Conservation (phyloP, 2,329 filamentous ascomycete genomes). For the Westerdykella sp. region DNA sequence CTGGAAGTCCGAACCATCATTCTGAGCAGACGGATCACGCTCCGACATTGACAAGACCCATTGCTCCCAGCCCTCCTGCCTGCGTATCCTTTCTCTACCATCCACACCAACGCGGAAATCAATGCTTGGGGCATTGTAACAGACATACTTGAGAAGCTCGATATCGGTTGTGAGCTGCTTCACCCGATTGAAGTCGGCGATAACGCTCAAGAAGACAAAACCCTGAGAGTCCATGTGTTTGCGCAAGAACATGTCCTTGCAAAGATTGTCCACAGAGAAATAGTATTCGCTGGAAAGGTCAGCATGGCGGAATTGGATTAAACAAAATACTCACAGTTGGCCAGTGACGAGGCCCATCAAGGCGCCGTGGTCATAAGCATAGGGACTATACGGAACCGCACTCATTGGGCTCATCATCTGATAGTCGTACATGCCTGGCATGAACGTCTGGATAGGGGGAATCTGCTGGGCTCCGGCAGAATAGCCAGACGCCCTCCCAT, state of each 20-base stretch:
- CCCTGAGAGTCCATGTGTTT: slow-evolving; percentile 93
- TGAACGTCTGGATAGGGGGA: slow-evolving; percentile 44
- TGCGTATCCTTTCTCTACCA: slow-evolving; percentile 70
- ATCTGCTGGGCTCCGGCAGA: slow-evolving; percentile 34
- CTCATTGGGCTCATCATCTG: slow-evolving; percentile 51
- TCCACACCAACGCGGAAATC: slow-evolving; percentile 73
- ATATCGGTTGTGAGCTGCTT: slow-evolving; percentile 65
- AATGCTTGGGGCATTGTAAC: slow-evolving; percentile 63
- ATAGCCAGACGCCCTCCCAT: slow-evolving; percentile 37
- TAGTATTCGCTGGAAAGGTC: slow-evolving; percentile 73
- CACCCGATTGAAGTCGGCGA: slow-evolving; percentile 82
- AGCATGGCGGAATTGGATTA: slow-evolving; percentile 11
- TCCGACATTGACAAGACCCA: slow-evolving; percentile 69
- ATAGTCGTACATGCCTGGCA: slow-evolving; percentile 54
- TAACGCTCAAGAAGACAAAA: slow-evolving; percentile 73
- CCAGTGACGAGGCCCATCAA: slow-evolving; percentile 54
- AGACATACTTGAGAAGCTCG: slow-evolving; percentile 68
- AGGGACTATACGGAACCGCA: slow-evolving; percentile 53
- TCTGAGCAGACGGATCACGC: slow-evolving; percentile 67
- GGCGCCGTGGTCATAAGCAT: slow-evolving; percentile 47
- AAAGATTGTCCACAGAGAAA: slow-evolving; percentile 91
- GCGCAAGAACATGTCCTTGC: slow-evolving; percentile 85
- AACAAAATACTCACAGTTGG: slow-evolving; percentile 46
- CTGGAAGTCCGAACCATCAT: slow-evolving; percentile 56
- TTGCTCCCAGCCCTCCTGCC: slow-evolving; percentile 67